Evolutionary conservation across 768 basidiomycete genomes (phyloP).

Genomic region (Tricholoma hemisulphureum): DNA sequence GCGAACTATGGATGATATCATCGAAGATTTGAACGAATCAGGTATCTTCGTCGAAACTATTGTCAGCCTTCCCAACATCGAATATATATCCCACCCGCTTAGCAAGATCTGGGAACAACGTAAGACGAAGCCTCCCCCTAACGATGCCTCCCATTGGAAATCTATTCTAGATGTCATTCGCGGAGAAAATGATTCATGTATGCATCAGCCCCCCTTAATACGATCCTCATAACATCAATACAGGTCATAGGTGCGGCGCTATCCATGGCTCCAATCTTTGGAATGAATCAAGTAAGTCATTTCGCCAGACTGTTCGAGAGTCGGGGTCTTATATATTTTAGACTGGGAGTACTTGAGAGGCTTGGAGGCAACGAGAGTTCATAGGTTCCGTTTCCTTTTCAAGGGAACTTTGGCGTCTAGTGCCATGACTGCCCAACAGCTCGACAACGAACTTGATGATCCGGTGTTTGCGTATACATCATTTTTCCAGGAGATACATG

Average conservation of each 20-base stretch:
- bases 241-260: slow-evolving; percentile 17
- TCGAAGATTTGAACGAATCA: not conserved
- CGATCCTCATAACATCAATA: not conserved
- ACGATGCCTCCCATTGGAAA: slow-evolving; percentile 14
- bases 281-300: slow-evolving; percentile 17
- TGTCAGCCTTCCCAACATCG: not conserved
- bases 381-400: not conserved
- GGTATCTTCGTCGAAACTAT: not conserved
- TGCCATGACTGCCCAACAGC: not conserved
- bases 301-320: not conserved
- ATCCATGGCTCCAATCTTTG: slow-evolving; percentile 14
- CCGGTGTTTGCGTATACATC: slow-evolving; percentile 3
- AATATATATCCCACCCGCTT: slow-evolving; percentile 16
- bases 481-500: slow-evolving; percentile 14
- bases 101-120: slow-evolving; percentile 17
- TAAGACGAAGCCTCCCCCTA: slow-evolving; percentile 16
- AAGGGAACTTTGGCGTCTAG: slow-evolving; percentile 10
- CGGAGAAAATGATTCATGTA: slow-evolving; percentile 13
- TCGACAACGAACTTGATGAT: not conserved
- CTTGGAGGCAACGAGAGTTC: not conserved
- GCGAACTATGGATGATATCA: not conserved
- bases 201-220: not conserved
- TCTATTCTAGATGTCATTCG: slow-evolving; percentile 15
- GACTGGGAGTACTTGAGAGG: slow-evolving; percentile 19
- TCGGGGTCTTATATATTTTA: not conserved